Evolutionary conservation across 352 stramenopile genomes (phyloP).

Genomic region (Pythium sukuiense): DNA sequence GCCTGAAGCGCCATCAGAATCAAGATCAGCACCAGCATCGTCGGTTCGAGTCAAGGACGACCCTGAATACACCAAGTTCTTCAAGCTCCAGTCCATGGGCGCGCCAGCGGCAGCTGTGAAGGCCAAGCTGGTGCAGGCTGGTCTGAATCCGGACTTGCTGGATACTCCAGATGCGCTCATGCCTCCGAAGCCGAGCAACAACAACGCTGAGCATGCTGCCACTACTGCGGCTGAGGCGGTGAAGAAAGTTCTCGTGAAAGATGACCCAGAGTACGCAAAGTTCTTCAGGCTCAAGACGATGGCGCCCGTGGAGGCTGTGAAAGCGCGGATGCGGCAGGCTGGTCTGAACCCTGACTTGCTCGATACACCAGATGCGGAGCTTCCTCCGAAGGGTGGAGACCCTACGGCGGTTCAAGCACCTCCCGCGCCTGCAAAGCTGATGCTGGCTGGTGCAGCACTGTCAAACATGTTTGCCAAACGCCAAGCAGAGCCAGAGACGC

Average conservation of each 20-base stretch:
- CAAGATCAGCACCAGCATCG: neutral
- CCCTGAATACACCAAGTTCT: constrained; percentile 46
- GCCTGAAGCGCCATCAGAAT: neutral
- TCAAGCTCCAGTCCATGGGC: constrained; percentile 66
- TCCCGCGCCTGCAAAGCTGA: constrained; percentile 21
- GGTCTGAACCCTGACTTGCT: constrained; percentile 55
- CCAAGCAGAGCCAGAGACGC: neutral
- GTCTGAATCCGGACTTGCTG: constrained; percentile 53
- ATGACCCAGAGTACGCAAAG: constrained; percentile 59
- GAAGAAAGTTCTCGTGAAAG: constrained; percentile 48
- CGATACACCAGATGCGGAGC: constrained; percentile 62
- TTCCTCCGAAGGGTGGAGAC: constrained; percentile 27
- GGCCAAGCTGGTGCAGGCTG: constrained; percentile 67
- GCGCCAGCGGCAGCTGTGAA: constrained; percentile 57
- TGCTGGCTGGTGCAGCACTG: constrained; percentile 15
- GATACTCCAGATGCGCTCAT: constrained; percentile 62
- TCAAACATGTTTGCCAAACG: constrained; percentile 25
- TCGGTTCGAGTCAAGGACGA: constrained; percentile 17
- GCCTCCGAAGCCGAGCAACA: constrained; percentile 16
- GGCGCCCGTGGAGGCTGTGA: constrained; percentile 53
- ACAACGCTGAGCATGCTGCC: constrained; percentile 19
- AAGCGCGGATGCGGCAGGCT: constrained; percentile 59
- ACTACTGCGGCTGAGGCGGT: constrained; percentile 10
- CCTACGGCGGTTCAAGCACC: constrained; percentile 1
- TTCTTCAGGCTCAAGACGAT: constrained; percentile 78